phyloP scores from a whole-genome alignment of 768 basidiomycete genomes.

The Lentinula detonsa region DNA sequence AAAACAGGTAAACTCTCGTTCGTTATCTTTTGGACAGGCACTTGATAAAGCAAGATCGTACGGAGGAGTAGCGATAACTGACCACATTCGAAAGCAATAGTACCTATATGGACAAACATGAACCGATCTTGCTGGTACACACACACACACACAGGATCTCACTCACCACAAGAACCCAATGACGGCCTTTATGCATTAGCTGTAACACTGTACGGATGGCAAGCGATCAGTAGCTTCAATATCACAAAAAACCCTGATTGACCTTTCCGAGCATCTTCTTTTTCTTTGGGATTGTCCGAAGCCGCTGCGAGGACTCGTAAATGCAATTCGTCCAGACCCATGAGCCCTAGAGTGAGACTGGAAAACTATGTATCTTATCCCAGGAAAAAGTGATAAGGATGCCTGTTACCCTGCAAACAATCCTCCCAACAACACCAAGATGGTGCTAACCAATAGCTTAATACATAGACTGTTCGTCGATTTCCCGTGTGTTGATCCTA shows the following conservation, averaged over 20 bases:
- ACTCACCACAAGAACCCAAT: constrained; percentile 91
- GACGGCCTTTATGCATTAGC: constrained; percentile 61
- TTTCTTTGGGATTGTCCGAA: constrained; percentile 66
- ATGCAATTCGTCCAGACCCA: constrained; percentile 91
- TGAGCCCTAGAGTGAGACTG: constrained; percentile 85
- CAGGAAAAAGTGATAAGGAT: neutral
- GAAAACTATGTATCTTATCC: neutral
- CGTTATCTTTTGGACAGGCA: constrained; percentile 43
- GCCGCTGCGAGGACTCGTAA: constrained; percentile 81
- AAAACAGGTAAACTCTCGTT: constrained; percentile 85
- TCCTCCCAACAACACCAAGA: constrained; percentile 79
- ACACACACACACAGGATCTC: neutral
- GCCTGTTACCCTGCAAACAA: constrained; percentile 78
- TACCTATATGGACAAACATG: constrained; percentile 39
- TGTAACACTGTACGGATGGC: constrained; percentile 34
- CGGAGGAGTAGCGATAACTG: constrained; percentile 15
- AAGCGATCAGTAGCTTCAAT: neutral
- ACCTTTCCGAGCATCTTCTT: constrained; percentile 68
- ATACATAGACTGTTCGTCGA: neutral
- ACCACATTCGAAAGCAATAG: constrained; percentile 87
- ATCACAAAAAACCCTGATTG: neutral
- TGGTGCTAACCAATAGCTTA: constrained; percentile 61
- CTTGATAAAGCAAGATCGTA: neutral
- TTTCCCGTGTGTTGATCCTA: neutral
- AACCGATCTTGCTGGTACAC: neutral